phyloP scores from a whole-genome alignment of 1,284 basidiomycete species.

The Irpex lacteus region DNA sequence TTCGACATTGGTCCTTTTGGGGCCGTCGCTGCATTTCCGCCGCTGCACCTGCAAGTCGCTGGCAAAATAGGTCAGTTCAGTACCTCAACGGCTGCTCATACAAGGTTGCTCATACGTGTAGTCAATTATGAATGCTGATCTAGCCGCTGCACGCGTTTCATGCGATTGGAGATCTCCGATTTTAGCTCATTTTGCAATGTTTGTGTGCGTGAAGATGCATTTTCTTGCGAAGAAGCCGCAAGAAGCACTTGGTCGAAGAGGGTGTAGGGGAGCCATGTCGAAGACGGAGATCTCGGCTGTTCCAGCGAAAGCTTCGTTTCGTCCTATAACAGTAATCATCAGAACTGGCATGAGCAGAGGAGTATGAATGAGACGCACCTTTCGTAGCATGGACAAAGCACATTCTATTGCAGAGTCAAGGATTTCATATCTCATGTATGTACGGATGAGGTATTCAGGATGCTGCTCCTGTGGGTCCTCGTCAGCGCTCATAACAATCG shows the following conservation, averaged over 20 bases:
- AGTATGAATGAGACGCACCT: slow-evolving; percentile 44
- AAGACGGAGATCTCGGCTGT: slow-evolving; percentile 51
- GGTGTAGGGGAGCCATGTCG: slow-evolving; percentile 81
- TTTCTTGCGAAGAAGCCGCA: slow-evolving; percentile 56
- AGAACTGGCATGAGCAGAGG: slow-evolving; percentile 3
- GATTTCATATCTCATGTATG: slow-evolving; percentile 74
- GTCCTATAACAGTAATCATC: slow-evolving; percentile 37
- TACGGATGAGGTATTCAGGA: slow-evolving; percentile 76
- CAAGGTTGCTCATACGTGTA: neutral
- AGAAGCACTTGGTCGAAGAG: slow-evolving; percentile 84
- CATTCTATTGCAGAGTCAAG: slow-evolving; percentile 78
- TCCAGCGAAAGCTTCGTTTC: slow-evolving; percentile 57
- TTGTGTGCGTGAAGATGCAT: slow-evolving; percentile 41
- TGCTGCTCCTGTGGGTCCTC: slow-evolving; percentile 53
- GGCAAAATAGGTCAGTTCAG: too few relatives aligned
- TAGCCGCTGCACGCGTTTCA: slow-evolving; percentile 64
- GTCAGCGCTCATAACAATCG: slow-evolving; percentile 2
- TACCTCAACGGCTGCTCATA: neutral
- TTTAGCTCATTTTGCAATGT: slow-evolving; percentile 47
- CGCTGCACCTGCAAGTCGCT: too few relatives aligned
- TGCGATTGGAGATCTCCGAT: slow-evolving; percentile 53
- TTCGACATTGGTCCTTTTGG: too few relatives aligned
- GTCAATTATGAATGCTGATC: slow-evolving; percentile 27
- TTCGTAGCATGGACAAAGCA: slow-evolving; percentile 65
- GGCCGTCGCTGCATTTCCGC: too few relatives aligned